Evolutionary conservation across 108 stramenopile species (phyloP).

Genomic region (Skeletonema grethae): DNA sequence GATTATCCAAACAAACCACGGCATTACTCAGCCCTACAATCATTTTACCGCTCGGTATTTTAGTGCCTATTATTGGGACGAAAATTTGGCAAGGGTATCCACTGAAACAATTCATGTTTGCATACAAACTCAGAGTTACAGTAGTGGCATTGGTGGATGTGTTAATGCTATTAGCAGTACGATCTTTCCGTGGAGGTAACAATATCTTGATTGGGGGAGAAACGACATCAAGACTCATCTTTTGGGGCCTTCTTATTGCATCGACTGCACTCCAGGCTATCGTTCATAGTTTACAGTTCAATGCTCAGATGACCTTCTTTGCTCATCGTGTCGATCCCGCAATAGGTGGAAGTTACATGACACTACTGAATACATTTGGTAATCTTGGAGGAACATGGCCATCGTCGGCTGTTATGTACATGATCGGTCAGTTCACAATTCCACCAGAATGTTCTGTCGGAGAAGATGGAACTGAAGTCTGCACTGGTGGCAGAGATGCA

Average conservation of each 20-base stretch:
- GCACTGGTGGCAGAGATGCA: conserved; percentile 72
- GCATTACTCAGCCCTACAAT: conserved; percentile 84
- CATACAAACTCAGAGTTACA: conserved; percentile 84
- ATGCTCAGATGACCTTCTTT: conserved; percentile 99
- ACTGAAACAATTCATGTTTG: conserved; percentile 79
- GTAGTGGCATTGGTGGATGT: conserved; percentile 79
- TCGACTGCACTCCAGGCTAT: conserved; percentile 91
- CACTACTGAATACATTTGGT: conserved; percentile 95
- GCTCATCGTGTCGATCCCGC: conserved; percentile 94
- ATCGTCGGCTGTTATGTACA: conserved; percentile 77
- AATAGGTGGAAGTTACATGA: conserved; percentile 99
- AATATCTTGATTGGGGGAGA: conserved; percentile 27
- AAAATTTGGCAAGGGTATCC: conserved; percentile 81
- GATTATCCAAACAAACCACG: conserved; percentile 82
- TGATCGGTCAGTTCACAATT: conserved; percentile 62
- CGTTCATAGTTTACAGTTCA: conserved; percentile 90
- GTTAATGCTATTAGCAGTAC: conserved; percentile 63
- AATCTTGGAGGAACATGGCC: conserved; percentile 97
- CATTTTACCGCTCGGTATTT: conserved; percentile 87
- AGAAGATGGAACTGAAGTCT: conserved; percentile 42
- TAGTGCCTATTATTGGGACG: conserved; percentile 74
- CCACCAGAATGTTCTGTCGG: conserved; percentile 47
- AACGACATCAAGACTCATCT: conserved; percentile 40
- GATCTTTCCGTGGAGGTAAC: conserved; percentile 34
- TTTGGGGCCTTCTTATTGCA: conserved; percentile 73